A percentile compares a stretch with the other conserved stretches of the same genome.
Conservation (phyloP, 768 basidiomycete species). For the Chiua virens region DNA sequence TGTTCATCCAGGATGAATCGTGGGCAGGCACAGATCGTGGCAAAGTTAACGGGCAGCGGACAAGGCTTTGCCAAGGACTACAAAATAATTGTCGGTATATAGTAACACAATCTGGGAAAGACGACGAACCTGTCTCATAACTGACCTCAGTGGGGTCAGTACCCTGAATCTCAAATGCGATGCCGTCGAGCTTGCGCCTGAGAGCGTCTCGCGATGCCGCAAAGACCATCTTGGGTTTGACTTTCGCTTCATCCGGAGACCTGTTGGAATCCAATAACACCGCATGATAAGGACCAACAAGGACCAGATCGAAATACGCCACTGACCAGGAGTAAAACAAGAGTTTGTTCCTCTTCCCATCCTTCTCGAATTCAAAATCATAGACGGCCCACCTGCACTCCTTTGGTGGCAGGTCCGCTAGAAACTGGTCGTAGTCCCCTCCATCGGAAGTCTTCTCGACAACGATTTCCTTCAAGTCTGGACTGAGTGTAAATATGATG, state of each 20-base stretch:
- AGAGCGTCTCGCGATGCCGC: slow-evolving; percentile 90
- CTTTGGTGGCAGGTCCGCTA: slow-evolving; percentile 64
- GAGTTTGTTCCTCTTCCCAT: slow-evolving; percentile 84
- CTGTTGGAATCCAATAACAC: slow-evolving; percentile 39
- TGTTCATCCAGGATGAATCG: slow-evolving; percentile 1
- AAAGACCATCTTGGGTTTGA: slow-evolving; percentile 92
- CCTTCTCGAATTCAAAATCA: slow-evolving; percentile 83
- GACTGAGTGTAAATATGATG: slow-evolving; percentile 76
- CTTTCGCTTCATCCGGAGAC: slow-evolving; percentile 82
- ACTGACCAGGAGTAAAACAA: slow-evolving; percentile 85
- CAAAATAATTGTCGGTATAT: slow-evolving; percentile 4
- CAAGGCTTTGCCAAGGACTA: slow-evolving; percentile 19
- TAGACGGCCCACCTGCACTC: slow-evolving; percentile 89
- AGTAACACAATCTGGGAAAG: not conserved
- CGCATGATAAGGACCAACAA: not conserved
- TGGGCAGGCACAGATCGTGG: slow-evolving; percentile 6
- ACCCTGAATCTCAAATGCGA: slow-evolving; percentile 82
- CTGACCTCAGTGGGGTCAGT: slow-evolving; percentile 74
- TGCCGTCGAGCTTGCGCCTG: slow-evolving; percentile 71
- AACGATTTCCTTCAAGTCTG: slow-evolving; percentile 63
- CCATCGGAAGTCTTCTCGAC: slow-evolving; percentile 61
- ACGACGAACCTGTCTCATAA: slow-evolving; percentile 60
- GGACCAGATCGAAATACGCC: not conserved
- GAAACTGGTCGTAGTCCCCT: slow-evolving; percentile 68
- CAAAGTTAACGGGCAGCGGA: slow-evolving; percentile 14